Percentiles rank a stretch among this genome's conserved stretches.
Evolutionary conservation across 257 asterid genomes (phyloP).

Genomic region (Gynochthodes officinalis): DNA sequence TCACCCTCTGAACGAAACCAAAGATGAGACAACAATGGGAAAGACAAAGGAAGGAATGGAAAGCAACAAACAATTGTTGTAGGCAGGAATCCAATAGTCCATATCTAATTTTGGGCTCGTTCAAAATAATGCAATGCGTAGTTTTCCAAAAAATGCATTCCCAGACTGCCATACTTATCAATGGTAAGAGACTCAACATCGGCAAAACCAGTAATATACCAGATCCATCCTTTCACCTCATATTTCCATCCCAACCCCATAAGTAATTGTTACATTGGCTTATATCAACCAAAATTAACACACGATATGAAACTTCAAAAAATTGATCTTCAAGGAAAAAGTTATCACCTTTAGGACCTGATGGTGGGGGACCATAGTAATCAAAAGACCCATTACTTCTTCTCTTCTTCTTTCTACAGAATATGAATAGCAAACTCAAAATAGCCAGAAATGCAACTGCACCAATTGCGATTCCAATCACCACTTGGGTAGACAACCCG

Average conservation of each 20-base stretch:
- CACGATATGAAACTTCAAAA: not conserved
- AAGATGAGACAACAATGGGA: not conserved
- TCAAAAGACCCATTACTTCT: slow-evolving; percentile 39
- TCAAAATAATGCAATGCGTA: not conserved
- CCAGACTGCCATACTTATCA: not conserved
- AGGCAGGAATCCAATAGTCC: not conserved
- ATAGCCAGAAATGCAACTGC: slow-evolving; percentile 53
- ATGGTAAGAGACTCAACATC: no score
- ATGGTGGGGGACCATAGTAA: slow-evolving; percentile 56
- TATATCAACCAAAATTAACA: not conserved
- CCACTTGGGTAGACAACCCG: slow-evolving; percentile 41
- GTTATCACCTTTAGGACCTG: slow-evolving; percentile 58
- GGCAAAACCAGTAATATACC: not conserved
- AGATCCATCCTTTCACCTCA: slow-evolving; percentile 1
- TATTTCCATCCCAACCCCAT: not conserved
- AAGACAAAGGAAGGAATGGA: not conserved
- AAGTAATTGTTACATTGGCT: not conserved
- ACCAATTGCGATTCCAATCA: slow-evolving; percentile 65
- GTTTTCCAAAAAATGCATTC: not conserved
- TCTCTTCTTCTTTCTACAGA: slow-evolving; percentile 66
- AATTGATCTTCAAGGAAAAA: not conserved
- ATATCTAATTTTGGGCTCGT: not conserved
- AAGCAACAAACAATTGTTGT: not conserved
- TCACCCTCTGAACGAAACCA: not conserved
- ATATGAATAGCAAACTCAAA: slow-evolving; percentile 43